phyloP scores from a whole-genome alignment of 1,139 yeast genomes.

The Yamadazyma kanchanaburiensis region DNA sequence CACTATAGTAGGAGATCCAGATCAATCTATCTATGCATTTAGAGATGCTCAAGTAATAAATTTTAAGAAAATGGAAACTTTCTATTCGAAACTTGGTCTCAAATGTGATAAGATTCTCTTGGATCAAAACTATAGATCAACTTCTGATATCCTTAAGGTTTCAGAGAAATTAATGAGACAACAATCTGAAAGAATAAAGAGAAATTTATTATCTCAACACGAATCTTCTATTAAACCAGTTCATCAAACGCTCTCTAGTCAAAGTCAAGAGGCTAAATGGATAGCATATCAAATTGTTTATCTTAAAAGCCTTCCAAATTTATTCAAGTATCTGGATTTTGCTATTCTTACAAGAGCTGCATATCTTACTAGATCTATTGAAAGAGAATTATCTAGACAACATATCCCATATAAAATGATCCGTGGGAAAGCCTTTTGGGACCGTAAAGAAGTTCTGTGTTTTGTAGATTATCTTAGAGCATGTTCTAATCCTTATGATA shows the following conservation, averaged over 20 bases:
- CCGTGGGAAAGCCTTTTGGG: conserved; percentile 80
- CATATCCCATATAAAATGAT: conserved; percentile 64
- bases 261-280: conserved; percentile 54
- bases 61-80: conserved; percentile 54
- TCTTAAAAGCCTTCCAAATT: conserved; percentile 35
- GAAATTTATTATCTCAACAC: conserved; percentile 47
- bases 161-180: conserved; percentile 70
- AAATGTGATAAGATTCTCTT: conserved; percentile 37
- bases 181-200: conserved; percentile 44
- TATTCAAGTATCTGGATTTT: conserved; percentile 51
- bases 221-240: conserved; percentile 45
- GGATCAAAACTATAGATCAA: conserved; percentile 77
- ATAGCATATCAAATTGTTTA: conserved; percentile 54
- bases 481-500: conserved; percentile 54
- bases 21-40: conserved; percentile 89
- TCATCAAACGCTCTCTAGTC: conserved; percentile 33
- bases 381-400: conserved; percentile 51
- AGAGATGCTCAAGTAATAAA: conserved; percentile 75
- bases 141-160: conserved; percentile 58
- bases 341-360: conserved; percentile 70
- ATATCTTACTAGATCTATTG: conserved; percentile 56
- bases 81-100: conserved; percentile 30
- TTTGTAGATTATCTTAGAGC: conserved; percentile 65
- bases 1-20: conserved; percentile 94
- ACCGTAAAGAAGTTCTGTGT: conserved; percentile 61